Evolutionary conservation across 2,329 filamentous ascomycete species (phyloP).

Genomic region (Ophiostoma tasmaniense): DNA sequence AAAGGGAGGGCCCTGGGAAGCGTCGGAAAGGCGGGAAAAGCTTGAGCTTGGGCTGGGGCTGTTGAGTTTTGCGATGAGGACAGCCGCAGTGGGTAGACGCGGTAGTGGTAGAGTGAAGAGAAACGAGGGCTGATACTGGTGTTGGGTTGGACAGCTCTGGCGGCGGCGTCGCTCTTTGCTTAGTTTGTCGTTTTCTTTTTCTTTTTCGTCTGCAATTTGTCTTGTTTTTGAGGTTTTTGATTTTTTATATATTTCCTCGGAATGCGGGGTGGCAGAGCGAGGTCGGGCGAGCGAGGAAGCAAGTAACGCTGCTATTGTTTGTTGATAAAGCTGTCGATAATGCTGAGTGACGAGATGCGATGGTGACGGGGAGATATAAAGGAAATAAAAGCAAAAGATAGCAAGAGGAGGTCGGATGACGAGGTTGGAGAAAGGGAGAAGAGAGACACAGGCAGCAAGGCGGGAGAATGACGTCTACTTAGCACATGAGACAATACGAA

Average conservation of each 20-base stretch:
- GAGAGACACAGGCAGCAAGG: constrained; percentile 3
- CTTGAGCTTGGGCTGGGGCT: not conserved
- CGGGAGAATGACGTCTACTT: not conserved
- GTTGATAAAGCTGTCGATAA: not conserved
- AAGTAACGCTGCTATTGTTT: not conserved
- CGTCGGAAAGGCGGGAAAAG: not conserved
- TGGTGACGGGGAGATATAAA: not conserved
- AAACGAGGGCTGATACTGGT: not conserved
- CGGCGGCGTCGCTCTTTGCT: not conserved
- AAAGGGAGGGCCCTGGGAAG: not conserved
- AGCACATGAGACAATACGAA: not conserved
- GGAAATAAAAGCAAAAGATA: not conserved
- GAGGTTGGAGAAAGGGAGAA: not conserved
- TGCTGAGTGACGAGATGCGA: not conserved
- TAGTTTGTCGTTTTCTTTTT: not conserved
- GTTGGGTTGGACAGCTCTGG: not conserved
- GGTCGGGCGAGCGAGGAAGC: not conserved
- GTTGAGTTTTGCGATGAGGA: not conserved
- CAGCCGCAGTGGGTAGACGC: not conserved
- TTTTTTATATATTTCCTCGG: not conserved
- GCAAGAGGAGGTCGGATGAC: not conserved
- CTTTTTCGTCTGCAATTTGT: not conserved
- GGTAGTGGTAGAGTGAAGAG: not conserved
- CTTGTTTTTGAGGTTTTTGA: not conserved
- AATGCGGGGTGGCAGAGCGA: constrained; percentile 4